These are phyloP conservation scores for Coleophoma cylindrospora DNA, from an alignment of 2,329 filamentous ascomycete genomes.

Conservation along the genomic window DNA sequence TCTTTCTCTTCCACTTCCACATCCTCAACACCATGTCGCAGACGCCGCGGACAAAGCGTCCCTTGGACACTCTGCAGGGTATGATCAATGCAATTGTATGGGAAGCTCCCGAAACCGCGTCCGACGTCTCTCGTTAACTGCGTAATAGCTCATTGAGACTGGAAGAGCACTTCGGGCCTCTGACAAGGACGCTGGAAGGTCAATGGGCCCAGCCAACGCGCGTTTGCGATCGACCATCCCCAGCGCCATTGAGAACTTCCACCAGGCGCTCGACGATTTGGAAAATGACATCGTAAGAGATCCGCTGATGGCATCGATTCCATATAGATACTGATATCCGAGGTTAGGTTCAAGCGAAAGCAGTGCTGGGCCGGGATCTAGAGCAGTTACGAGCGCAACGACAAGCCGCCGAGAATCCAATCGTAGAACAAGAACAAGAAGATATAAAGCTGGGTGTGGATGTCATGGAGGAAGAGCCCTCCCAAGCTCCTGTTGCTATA, in stretches of 20 bases:
- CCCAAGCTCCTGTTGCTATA: neutral
- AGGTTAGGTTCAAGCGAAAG: conserved; percentile 45
- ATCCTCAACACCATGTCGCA: conserved; percentile 12
- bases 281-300: conserved; percentile 50
- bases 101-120: conserved; percentile 4
- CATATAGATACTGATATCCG: conserved; percentile 2
- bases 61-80: conserved; percentile 38
- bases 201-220: conserved; percentile 21
- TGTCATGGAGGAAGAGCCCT: neutral
- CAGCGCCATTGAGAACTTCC: conserved; percentile 27
- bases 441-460: conserved; percentile 18
- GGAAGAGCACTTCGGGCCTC: conserved; percentile 50
- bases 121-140: conserved; percentile 3
- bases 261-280: conserved; percentile 49
- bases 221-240: conserved; percentile 20
- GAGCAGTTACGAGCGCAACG: conserved; percentile 28
- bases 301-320: neutral
- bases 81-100: conserved; percentile 52
- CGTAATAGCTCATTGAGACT: conserved; percentile 48
- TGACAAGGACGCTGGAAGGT: conserved; percentile 38
- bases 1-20: neutral
- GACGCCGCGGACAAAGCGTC: conserved; percentile 13
- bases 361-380: conserved; percentile 49
- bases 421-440: conserved; percentile 9
- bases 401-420: conserved; percentile 21